Evolutionary conservation across 1,284 basidiomycete genomes (phyloP).

Genomic region (Hemileia vastatrix): DNA sequence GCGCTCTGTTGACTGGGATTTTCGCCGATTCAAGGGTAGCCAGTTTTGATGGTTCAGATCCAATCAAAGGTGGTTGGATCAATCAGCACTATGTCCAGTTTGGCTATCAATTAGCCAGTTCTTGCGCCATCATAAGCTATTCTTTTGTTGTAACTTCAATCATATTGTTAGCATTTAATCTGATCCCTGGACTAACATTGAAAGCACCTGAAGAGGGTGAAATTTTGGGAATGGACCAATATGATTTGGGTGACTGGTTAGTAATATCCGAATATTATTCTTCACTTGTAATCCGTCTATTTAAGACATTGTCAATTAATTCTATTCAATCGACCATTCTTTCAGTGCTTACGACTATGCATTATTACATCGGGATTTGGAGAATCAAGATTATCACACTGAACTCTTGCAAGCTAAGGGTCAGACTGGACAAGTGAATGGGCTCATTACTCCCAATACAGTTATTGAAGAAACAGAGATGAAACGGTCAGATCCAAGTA

Average conservation of each 20-base stretch:
- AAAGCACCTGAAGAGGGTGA: slow-evolving; percentile 72
- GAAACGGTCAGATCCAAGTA: too few species aligned
- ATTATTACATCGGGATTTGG: slow-evolving; percentile 16
- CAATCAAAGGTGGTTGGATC: slow-evolving; percentile 78
- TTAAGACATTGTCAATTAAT: not conserved
- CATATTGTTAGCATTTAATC: slow-evolving; percentile 87
- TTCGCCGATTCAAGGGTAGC: slow-evolving; percentile 82
- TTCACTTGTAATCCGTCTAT: not conserved
- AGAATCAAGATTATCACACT: slow-evolving; percentile 20
- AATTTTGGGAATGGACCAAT: slow-evolving; percentile 84
- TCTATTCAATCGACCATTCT: not conserved
- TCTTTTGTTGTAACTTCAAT: slow-evolving; percentile 60
- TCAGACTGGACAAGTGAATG: too few species aligned
- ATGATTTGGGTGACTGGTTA: slow-evolving; percentile 74
- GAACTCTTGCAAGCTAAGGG: too few species aligned
- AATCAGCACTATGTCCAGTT: slow-evolving; percentile 63
- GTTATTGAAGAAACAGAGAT: too few species aligned
- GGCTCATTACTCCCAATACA: too few species aligned
- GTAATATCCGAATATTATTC: not conserved
- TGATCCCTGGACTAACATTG: slow-evolving; percentile 72
- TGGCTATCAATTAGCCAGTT: slow-evolving; percentile 77
- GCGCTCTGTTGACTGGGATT: slow-evolving; percentile 70
- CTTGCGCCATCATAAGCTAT: slow-evolving; percentile 61
- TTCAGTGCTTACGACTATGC: slow-evolving; percentile 23
- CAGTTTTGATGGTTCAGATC: slow-evolving; percentile 64